Evolutionary conservation across 148 eudicot genomes (phyloP), one percentile per base, ranked within the genome.

Genomic region (Heliamphora exappendiculata): DNA sequence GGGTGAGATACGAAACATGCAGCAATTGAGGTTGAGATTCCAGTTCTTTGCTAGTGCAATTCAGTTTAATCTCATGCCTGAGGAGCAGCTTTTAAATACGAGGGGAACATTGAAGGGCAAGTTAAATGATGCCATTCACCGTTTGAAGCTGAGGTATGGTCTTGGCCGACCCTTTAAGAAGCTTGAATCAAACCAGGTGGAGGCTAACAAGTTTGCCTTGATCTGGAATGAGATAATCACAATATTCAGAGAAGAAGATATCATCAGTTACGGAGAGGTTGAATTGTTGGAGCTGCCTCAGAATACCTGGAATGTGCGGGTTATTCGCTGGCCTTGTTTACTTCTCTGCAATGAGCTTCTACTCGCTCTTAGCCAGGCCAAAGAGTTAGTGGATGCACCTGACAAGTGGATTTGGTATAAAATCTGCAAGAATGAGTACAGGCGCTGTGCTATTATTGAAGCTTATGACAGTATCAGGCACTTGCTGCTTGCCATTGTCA

Each of bases 31-130:
- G 83, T 76, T 94, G 87, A 90, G 98, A 53, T 94, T 94, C 76
- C 97, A 90, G 84, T 91, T 91, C 85, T 94, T 94, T 78, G 97
- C 98, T 14, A 90, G 97, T 59, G 98, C 98, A 20, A 88, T 94
- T 77, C 98, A 92, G 78, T 94, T 94, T 70, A 94, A 91, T 82
- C 92, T 94, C 77, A 91, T 94, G 95, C 97, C 98, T 14, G 91
- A 92, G 77, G 98, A 92, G 87, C 98, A 90, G 87, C 82, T 92
- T 53, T 67, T 90, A 70, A 85, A 90, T 83, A 81, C 88, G 3
- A 81, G 88, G 68, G 92, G 97, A 55, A 78, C 86, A 24, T 59
- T 94, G 10, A 85, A 76, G 76, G 90, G 81, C 82, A 94, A 85
- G 78, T 82, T 90, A 70, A 86, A 80, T 74, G 98, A 94, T 78